Evolutionary conservation across 1,284 basidiomycete species (phyloP), one percentile per base, ranked within the genome.

Genomic region (Cutaneotrichosporon mucoides): DNA sequence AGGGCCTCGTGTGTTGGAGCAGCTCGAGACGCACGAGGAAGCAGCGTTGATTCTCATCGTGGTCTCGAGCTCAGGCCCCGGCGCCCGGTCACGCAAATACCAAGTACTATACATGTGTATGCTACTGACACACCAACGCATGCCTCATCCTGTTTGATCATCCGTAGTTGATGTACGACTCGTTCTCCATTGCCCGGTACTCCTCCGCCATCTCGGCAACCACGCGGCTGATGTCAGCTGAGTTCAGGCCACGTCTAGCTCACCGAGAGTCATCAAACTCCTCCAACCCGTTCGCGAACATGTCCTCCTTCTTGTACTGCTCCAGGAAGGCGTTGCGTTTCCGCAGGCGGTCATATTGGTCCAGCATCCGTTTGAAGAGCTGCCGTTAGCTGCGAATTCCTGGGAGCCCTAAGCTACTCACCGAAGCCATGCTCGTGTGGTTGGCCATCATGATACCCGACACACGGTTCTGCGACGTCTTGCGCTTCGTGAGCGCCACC

Each of bases 361-460:
- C 90, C 55, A 98, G 81, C 86, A 94, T 97, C 6, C 92, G 86
- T 76, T 94, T 93, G 83, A 99, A 97, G 46, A 96, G 79, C 92
- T 94, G 69, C 12, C 1, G 50, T 62, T 15, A 58, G 53, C 16
- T 33, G 6, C 24, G 24, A 24, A 24, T 3, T 24, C 2, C 3
- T 24, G 24, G 24, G 24, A 24, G n/a, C 13, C 2, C 6, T n/a
- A 11, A n/a, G 12, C 5, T 0, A 83, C 89, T 59, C 67, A 94
- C 92, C 41, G 90, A 92, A 38, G 90, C 92, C 63, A 99, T 93
- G 68, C 92, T 94, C 6, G 96, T 99, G 75, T 99, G 95, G 71
- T 99, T 99, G 11, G 95, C 96, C 56, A 99, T 84, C 96, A 99
- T 99, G 61, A 99, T 83, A 0, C 96, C 96, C 75, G 90, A 97